A percentile compares a stretch with the other conserved stretches of the same genome.
phyloP scores from a whole-genome alignment of 192 early-diverging fungal genomes.

The Coemansia sp. region DNA sequence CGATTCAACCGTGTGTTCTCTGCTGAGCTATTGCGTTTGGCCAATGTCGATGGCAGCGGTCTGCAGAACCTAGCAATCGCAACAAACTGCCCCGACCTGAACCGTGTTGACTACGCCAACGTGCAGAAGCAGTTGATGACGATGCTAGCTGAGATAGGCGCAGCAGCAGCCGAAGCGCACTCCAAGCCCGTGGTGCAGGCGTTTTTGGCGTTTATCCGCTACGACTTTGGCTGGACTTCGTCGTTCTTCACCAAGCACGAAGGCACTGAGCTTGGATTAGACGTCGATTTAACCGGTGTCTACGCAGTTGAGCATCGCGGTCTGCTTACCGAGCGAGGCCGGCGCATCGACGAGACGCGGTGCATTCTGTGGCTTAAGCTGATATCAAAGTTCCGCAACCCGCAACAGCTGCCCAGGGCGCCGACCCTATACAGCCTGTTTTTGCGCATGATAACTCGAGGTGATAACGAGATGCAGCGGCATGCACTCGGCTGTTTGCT shows the following conservation, averaged over 20 bases:
- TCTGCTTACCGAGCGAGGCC: slow-evolving; percentile 21
- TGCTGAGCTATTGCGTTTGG: slow-evolving; percentile 12
- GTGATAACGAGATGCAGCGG: slow-evolving; percentile 77
- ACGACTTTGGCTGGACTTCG: slow-evolving; percentile 37
- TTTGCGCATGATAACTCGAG: slow-evolving; percentile 74
- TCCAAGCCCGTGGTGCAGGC: slow-evolving; percentile 60
- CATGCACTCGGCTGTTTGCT: slow-evolving; percentile 81
- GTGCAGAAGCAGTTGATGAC: slow-evolving; percentile 63
- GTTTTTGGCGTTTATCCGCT: slow-evolving; percentile 61
- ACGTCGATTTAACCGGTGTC: slow-evolving; percentile 7
- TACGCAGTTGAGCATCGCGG: slow-evolving; percentile 20
- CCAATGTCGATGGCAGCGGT: background rate
- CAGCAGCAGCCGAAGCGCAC: slow-evolving; percentile 63
- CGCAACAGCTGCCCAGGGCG: slow-evolving; percentile 25
- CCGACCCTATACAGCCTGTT: slow-evolving; percentile 45
- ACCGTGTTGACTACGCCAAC: slow-evolving; percentile 71
- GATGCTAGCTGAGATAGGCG: slow-evolving; percentile 58
- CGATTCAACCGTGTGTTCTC: slow-evolving; percentile 28
- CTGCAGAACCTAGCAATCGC: slow-evolving; percentile 12
- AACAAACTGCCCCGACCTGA: slow-evolving; percentile 28
- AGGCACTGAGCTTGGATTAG: slow-evolving; percentile 9
- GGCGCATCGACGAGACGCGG: slow-evolving; percentile 17
- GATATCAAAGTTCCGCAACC: slow-evolving; percentile 40
- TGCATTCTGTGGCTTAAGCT: slow-evolving; percentile 36
- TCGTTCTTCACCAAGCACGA: slow-evolving; percentile 22